Percentiles rank a stretch among this genome's conserved stretches.
Conservation (phyloP, 352 stramenopile genomes). For the Albugo laibachii region DNA sequence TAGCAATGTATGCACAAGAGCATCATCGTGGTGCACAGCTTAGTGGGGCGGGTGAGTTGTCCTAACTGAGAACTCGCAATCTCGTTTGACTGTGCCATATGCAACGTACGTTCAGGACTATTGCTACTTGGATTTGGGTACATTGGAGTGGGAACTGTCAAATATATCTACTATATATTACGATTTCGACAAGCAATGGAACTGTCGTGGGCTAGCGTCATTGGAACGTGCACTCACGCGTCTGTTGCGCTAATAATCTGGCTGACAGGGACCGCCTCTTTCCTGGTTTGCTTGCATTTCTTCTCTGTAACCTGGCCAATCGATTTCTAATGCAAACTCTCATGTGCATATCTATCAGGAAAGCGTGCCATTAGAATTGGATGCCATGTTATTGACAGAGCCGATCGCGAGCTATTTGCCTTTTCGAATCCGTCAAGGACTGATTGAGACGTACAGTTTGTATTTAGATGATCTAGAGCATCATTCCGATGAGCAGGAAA, state of each 20-base stretch:
- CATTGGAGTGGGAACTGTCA: conserved; percentile 69
- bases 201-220: conserved; percentile 68
- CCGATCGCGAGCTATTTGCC: conserved; percentile 60
- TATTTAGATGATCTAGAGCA: conserved; percentile 73
- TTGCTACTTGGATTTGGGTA: conserved; percentile 73
- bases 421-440: conserved; percentile 66
- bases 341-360: conserved; percentile 21
- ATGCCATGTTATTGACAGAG: conserved; percentile 69
- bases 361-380: conserved; percentile 64
- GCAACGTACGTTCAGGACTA: conserved; percentile 15
- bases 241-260: conserved; percentile 67
- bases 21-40: conserved; percentile 70
- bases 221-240: conserved; percentile 62
- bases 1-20: conserved; percentile 78
- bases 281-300: conserved; percentile 31
- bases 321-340: background rate
- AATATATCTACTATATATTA: conserved; percentile 83
- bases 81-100: background rate
- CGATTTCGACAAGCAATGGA: conserved; percentile 76
- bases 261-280: conserved; percentile 67
- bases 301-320: background rate
- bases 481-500: conserved; percentile 64
- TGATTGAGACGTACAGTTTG: conserved; percentile 79
- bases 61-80: background rate
- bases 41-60: conserved; percentile 35